Conservation (phyloP, 805 yeast species). For the Yarrowia divulgata region DNA sequence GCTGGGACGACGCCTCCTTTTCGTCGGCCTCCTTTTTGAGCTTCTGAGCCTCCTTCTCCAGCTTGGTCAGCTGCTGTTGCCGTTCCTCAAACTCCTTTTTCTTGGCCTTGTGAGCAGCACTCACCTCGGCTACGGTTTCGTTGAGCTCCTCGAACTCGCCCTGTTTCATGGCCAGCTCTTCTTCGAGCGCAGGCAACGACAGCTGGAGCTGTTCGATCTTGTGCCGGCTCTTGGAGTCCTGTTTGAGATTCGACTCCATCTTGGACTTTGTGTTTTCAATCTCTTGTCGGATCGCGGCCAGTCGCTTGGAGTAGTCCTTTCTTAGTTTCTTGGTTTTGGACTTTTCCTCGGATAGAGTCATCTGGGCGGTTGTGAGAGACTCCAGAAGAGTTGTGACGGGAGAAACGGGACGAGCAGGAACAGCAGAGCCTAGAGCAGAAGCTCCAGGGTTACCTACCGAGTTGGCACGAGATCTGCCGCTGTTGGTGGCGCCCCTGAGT, state of each 20-base stretch:
- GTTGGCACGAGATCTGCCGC: slow-evolving; percentile 27
- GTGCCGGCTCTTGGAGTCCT: slow-evolving; percentile 64
- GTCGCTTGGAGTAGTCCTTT: slow-evolving; percentile 64
- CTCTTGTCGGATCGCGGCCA: slow-evolving; percentile 61
- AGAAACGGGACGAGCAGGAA: slow-evolving; percentile 53
- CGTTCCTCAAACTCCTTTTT: slow-evolving; percentile 43
- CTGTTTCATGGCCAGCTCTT: slow-evolving; percentile 39
- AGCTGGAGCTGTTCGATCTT: slow-evolving; percentile 59
- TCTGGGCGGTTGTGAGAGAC: slow-evolving; percentile 68
- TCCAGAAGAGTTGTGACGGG: slow-evolving; percentile 72
- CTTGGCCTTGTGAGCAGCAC: slow-evolving; percentile 33
- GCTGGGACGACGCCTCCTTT: slow-evolving; percentile 42
- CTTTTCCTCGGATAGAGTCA: slow-evolving; percentile 64
- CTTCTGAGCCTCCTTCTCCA: slow-evolving; percentile 41
- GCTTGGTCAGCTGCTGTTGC: slow-evolving; percentile 40
- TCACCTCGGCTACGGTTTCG: not conserved
- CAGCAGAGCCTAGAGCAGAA: slow-evolving; percentile 27
- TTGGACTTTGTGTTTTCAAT: slow-evolving; percentile 61
- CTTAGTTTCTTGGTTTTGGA: slow-evolving; percentile 63
- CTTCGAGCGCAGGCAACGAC: slow-evolving; percentile 40
- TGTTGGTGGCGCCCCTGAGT: slow-evolving; percentile 43
- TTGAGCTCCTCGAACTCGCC: slow-evolving; percentile 38
- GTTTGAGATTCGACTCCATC: slow-evolving; percentile 57
- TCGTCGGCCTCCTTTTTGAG: slow-evolving; percentile 41
- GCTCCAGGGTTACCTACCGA: slow-evolving; percentile 18